Evolutionary conservation across 2,329 filamentous ascomycete species (phyloP).

Genomic region (Fusarium illudens): DNA sequence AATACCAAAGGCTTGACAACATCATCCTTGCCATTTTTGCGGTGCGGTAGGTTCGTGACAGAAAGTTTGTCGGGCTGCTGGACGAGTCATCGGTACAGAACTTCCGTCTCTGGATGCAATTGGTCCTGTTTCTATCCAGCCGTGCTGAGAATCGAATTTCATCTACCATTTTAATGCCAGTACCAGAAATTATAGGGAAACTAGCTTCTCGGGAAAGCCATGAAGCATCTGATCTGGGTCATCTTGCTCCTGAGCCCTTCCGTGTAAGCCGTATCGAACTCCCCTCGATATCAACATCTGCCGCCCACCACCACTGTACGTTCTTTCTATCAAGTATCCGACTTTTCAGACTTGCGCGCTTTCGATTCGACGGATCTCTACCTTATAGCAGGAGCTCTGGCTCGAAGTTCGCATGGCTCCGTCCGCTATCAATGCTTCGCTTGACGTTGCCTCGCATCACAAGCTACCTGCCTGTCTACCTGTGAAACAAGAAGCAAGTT

Average conservation of each 20-base stretch:
- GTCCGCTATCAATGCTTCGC: background rate
- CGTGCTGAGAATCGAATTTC: background rate
- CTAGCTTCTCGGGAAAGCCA: too few relatives aligned
- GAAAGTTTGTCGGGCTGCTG: background rate
- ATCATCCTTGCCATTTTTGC: background rate
- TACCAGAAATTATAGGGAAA: too few relatives aligned
- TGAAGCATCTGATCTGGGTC: too few relatives aligned
- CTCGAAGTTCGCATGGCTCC: background rate
- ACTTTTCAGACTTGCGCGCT: background rate
- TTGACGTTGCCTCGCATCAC: background rate
- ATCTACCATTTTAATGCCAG: background rate
- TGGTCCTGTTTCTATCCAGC: background rate
- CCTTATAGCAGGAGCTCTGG: background rate
- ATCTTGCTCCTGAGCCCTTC: background rate
- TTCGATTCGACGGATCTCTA: background rate
- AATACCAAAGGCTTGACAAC: background rate
- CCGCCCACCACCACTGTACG: background rate
- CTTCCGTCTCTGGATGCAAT: background rate
- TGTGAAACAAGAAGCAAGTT: background rate
- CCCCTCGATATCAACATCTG: background rate
- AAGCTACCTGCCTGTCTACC: background rate
- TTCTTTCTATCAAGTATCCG: background rate
- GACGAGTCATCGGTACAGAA: background rate
- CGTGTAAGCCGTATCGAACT: background rate
- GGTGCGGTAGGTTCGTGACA: background rate